phyloP scores from a whole-genome alignment of 176 grass and related monocot species.

The Secale cereale region DNA sequence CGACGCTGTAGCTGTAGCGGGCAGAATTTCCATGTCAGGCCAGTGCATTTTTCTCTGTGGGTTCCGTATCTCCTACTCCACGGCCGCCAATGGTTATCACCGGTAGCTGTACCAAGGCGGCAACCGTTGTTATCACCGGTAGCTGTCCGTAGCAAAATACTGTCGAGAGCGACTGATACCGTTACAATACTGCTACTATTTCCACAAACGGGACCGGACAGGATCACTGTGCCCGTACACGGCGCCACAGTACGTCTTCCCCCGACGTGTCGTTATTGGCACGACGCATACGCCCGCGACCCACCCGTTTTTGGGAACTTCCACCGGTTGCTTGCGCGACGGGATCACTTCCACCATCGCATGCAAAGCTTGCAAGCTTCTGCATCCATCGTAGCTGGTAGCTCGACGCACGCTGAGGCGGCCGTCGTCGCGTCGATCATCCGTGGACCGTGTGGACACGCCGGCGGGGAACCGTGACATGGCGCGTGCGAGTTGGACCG shows the following conservation, averaged over 20 bases:
- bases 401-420: not conserved
- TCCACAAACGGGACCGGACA: not conserved
- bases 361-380: not conserved
- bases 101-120: not conserved
- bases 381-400: not conserved
- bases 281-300: not conserved
- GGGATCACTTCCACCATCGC: not conserved
- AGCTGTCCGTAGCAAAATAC: not conserved
- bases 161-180: not conserved
- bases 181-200: conserved; percentile 1
- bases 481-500: not conserved
- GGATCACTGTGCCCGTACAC: not conserved
- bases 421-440: not conserved
- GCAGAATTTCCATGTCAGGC: not conserved
- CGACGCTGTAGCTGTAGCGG: not conserved
- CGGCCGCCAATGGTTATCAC: not conserved
- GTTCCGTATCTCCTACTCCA: conserved; percentile 12
- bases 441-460: not conserved
- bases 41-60: not conserved
- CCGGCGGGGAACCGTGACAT: not conserved
- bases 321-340: not conserved
- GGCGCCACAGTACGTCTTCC: not conserved
- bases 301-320: not conserved
- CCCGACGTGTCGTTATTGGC: not conserved
- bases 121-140: not conserved